Base-by-base conservation (phyloP, 805 yeast genomes). In the Candida ipomoeae region DNA sequence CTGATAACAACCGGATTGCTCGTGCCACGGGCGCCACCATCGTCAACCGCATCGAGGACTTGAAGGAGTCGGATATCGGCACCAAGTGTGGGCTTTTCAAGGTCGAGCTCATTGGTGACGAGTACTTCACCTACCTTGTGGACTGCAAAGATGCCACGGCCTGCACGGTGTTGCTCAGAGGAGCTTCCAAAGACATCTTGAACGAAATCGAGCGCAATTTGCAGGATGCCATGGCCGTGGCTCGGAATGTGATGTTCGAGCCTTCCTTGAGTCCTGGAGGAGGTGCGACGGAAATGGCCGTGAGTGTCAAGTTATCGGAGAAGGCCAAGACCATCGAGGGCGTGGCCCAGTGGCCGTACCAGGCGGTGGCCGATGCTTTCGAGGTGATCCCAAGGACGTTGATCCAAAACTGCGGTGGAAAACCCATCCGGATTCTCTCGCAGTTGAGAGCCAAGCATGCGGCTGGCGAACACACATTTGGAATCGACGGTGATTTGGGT, bases 241-340 rank as follows among this genome's bases (percentile, higher is more conserved):
- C 98, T 17, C 83, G 97, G 69, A 94, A 94, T 65, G 97, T 94
- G 34, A 80, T 89, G 78, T 84, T 92, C 60, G 96, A 92, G 68
- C 99, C 99, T 47, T 82, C 91, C 39, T 79, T 94, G 64, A 80
- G 96, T 2, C 99, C 99, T 45, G 99, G 99, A 62, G 99, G 99
- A 54, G 99, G 99, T 62, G 99, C 99, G 48, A 92, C 97, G 29
- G 99, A 94, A 74, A 94, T 94, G 98, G 98, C 98, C 2, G 90
- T 94, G 37, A 79, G 92, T 52, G 97, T 94, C 31, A 82, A 78
- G 57, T 78, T 94, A 53, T 80, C 96, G 15, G 97, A 91, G 66
- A 85, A 82, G 72, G 97, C 98, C 45, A 92, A 90, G 74, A 78
- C 83, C 46, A 81, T 94, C 58, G 97, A 90, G 68, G 99, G 98